phyloP scores from a whole-genome alignment of 805 yeast genomes.

The Yamadazyma ubonensis region DNA sequence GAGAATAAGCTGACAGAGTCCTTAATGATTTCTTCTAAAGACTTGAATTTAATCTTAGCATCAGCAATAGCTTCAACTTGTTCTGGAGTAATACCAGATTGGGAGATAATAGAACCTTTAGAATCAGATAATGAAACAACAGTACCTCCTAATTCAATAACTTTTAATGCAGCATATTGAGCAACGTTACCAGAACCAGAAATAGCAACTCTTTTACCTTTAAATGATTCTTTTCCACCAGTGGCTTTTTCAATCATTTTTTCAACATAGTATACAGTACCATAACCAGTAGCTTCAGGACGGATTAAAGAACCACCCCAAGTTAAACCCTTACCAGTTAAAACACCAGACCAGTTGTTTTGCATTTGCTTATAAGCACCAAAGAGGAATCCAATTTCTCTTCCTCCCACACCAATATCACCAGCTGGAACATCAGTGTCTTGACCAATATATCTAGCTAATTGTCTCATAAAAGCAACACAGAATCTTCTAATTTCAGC shows the following conservation, averaged over 20 bases:
- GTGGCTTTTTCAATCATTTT: conserved; percentile 96
- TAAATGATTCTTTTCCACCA: conserved; percentile 82
- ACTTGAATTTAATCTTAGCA: conserved; percentile 77
- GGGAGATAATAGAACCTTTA: conserved; percentile 80
- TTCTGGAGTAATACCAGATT: conserved; percentile 78
- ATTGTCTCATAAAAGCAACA: conserved; percentile 91
- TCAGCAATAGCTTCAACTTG: conserved; percentile 73
- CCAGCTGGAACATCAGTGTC: conserved; percentile 99
- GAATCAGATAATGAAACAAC: conserved; percentile 95
- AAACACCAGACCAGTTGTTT: conserved; percentile 94
- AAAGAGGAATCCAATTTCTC: conserved; percentile 90
- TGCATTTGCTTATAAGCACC: conserved; percentile 94
- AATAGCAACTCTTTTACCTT: conserved; percentile 92
- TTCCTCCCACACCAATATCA: conserved; percentile 98
- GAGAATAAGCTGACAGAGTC: conserved; percentile 56
- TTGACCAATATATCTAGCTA: conserved; percentile 93
- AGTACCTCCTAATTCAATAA: conserved; percentile 92
- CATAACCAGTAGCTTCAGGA: conserved; percentile 99
- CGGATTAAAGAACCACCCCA: conserved; percentile 99
- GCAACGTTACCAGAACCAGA: conserved; percentile 99
- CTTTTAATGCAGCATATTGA: conserved; percentile 97
- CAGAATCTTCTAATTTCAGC: conserved; percentile 96
- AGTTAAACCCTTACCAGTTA: conserved; percentile 95
- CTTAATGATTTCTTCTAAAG: conserved; percentile 65
- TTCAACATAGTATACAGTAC: conserved; percentile 93